Conservation (phyloP, 1,284 basidiomycete genomes). For the Boletus smithii region DNA sequence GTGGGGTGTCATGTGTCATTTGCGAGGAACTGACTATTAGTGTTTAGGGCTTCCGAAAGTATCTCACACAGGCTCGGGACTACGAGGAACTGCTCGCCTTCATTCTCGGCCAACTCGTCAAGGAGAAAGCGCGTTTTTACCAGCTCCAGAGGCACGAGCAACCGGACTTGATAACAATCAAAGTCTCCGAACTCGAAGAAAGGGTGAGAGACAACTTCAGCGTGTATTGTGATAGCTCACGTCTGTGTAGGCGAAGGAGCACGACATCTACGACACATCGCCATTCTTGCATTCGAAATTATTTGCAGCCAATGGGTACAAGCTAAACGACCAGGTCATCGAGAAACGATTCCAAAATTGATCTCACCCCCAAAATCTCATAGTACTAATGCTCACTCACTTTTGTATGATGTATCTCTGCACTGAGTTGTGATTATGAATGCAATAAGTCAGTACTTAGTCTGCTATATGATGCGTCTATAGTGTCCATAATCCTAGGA, state of each 20-base stretch:
- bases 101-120: slow-evolving; percentile 91
- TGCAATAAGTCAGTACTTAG: slow-evolving; percentile 26
- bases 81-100: slow-evolving; percentile 95
- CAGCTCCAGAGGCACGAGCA: slow-evolving; percentile 75
- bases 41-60: slow-evolving; percentile 89
- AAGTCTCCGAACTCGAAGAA: slow-evolving; percentile 77
- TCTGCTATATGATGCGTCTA: slow-evolving; percentile 22
- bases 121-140: slow-evolving; percentile 87
- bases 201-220: slow-evolving; percentile 50
- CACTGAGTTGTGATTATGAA: slow-evolving; percentile 34
- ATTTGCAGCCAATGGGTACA: slow-evolving; percentile 91
- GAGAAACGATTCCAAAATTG: slow-evolving; percentile 63
- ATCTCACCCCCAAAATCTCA: slow-evolving; percentile 13
- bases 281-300: slow-evolving; percentile 85
- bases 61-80: slow-evolving; percentile 90
- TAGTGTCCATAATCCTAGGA: slow-evolving; percentile 23
- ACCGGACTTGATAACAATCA: slow-evolving; percentile 72
- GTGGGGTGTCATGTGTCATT: slow-evolving; percentile 30
- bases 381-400: slow-evolving; percentile 3
- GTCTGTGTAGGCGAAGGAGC: slow-evolving; percentile 76
- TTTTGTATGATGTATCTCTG: slow-evolving; percentile 19
- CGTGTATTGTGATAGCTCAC: slow-evolving; percentile 15
- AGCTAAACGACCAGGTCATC: slow-evolving; percentile 57
- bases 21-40: slow-evolving; percentile 16
- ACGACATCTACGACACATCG: slow-evolving; percentile 89